These are phyloP conservation scores for Lomentospora prolificans DNA, from an alignment of 2,329 filamentous ascomycete species.

Conservation along the genomic window DNA sequence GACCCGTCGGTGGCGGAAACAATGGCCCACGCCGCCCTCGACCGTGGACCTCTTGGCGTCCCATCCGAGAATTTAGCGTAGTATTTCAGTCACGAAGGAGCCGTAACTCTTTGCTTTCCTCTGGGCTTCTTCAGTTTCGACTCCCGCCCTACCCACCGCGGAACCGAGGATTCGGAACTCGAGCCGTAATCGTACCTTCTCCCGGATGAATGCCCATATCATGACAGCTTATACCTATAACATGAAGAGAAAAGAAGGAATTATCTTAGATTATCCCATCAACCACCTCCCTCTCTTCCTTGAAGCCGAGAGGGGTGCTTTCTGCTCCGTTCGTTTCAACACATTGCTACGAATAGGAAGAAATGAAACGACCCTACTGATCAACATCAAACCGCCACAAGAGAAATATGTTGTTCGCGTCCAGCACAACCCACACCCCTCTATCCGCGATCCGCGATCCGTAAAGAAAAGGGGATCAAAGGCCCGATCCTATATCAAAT, in stretches of 20 bases:
- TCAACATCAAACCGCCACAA: not conserved
- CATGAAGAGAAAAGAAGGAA: not conserved
- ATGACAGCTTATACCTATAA: not conserved
- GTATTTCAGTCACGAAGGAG: not conserved
- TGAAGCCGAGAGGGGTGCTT: no score
- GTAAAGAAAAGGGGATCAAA: no score
- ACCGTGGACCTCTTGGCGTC: not conserved
- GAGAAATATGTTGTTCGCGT: not conserved
- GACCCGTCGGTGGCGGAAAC: not conserved
- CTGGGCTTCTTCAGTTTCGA: not conserved
- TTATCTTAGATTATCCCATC: not conserved
- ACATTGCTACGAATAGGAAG: not conserved
- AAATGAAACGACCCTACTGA: not conserved
- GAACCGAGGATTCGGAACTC: not conserved
- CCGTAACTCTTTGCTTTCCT: not conserved
- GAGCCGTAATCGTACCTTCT: not conserved
- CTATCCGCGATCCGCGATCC: no score
- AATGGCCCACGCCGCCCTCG: not conserved
- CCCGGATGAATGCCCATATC: not conserved
- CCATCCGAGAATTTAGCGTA: not conserved
- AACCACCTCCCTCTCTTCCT: not conserved
- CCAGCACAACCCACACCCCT: not conserved
- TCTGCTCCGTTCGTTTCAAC: not conserved
- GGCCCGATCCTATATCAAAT: no score
- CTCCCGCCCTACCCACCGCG: not conserved